Percentiles rank a stretch among this genome's conserved stretches.
Conservation (phyloP, 73 alveolate genomes). For the Blepharisma stoltei region DNA sequence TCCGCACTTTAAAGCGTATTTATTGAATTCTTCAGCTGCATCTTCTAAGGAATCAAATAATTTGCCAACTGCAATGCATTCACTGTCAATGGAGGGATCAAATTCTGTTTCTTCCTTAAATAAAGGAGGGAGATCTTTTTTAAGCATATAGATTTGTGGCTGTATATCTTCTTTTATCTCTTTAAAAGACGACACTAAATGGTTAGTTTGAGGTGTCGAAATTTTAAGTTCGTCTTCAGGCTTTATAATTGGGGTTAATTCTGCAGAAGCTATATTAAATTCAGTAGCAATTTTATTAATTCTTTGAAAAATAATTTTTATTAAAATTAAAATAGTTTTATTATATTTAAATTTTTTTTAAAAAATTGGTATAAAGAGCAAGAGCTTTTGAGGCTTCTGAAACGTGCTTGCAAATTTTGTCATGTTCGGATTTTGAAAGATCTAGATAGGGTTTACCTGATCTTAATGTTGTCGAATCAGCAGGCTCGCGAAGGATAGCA, state of each 20-base stretch:
- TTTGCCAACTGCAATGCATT: background rate
- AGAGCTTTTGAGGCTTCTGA: background rate
- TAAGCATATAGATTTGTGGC: background rate
- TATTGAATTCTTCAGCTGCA: background rate
- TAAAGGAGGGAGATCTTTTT: background rate
- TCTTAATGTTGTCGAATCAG: background rate
- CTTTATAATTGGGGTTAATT: background rate
- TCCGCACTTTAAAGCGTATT: background rate
- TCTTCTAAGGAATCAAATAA: background rate
- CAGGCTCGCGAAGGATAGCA: background rate
- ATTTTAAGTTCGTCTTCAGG: background rate
- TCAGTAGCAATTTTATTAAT: background rate
- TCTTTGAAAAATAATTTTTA: too few species aligned
- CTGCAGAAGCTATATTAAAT: background rate
- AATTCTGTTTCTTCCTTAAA: background rate
- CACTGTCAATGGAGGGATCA: background rate
- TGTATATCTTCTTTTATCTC: slow-evolving; percentile 2
- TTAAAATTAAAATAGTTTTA: too few species aligned
- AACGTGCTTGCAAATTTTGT: background rate
- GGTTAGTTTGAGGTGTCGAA: background rate
- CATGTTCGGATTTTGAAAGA: background rate
- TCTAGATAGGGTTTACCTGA: background rate
- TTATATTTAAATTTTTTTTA: too few species aligned
- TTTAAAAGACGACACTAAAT: background rate
- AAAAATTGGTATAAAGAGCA: too few species aligned